Conservation (phyloP, 768 basidiomycete species). For the Mycena crocata region DNA sequence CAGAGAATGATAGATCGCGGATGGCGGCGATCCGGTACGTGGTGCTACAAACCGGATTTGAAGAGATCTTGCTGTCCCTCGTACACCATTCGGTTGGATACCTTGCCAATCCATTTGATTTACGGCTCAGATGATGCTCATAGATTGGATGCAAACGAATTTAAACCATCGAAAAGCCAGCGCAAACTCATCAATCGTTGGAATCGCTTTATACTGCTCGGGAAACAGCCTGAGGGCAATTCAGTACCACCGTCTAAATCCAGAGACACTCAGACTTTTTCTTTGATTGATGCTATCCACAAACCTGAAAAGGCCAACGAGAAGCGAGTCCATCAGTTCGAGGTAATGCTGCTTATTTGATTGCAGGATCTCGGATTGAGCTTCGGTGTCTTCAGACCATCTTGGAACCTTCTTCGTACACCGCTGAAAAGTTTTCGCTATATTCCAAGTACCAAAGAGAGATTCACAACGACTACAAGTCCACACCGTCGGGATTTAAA, state of each 20-base stretch:
- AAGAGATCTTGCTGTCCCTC: constrained; percentile 89
- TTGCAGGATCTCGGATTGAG: background rate
- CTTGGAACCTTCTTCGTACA: constrained; percentile 82
- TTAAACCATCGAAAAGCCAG: constrained; percentile 79
- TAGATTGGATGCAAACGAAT: constrained; percentile 75
- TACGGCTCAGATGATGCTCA: constrained; percentile 8
- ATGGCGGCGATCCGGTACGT: constrained; percentile 86
- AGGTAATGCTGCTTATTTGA: constrained; percentile 51
- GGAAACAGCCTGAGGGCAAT: constrained; percentile 49
- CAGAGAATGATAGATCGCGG: constrained; percentile 87
- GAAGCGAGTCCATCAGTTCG: constrained; percentile 64
- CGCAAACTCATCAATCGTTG: constrained; percentile 82
- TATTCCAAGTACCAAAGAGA: constrained; percentile 81
- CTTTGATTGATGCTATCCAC: constrained; percentile 64
- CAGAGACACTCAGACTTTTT: constrained; percentile 48
- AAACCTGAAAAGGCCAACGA: constrained; percentile 58
- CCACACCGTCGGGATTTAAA: constrained; percentile 64
- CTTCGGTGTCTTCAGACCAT: constrained; percentile 60
- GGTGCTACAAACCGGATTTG: constrained; percentile 91
- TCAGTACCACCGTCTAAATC: constrained; percentile 34
- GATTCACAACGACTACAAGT: constrained; percentile 78
- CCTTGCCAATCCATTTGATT: background rate
- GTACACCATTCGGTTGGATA: constrained; percentile 86
- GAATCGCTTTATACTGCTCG: constrained; percentile 74
- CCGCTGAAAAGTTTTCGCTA: constrained; percentile 83